phyloP scores from a whole-genome alignment of 164 flowering plant species.

The Echeveria elegans region DNA sequence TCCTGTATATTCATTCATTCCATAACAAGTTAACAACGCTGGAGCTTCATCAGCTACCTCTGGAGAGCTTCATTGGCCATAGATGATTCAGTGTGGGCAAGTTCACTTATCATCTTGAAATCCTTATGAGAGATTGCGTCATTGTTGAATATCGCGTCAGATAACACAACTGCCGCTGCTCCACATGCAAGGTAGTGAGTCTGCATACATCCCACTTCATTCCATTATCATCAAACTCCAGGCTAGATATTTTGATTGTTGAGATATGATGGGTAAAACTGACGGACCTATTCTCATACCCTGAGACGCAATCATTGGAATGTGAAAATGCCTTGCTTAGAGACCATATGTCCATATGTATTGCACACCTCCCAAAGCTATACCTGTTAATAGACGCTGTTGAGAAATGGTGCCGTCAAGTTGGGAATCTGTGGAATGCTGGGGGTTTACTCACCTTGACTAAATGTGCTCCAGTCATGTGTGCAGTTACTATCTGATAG shows the following conservation, averaged over 20 bases:
- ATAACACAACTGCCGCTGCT: slow-evolving; percentile 66
- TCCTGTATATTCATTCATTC: neutral
- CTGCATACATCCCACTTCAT: too few relatives aligned
- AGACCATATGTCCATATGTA: slow-evolving; percentile 46
- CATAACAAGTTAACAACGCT: neutral
- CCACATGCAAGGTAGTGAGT: slow-evolving; percentile 47
- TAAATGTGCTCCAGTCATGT: slow-evolving; percentile 38
- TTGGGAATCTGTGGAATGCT: neutral
- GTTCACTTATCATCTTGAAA: slow-evolving; percentile 32
- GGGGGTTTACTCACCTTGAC: slow-evolving; percentile 37
- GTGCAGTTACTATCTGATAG: slow-evolving; percentile 37
- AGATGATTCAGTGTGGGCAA: slow-evolving; percentile 35
- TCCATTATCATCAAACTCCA: neutral
- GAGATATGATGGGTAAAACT: neutral
- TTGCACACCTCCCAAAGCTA: slow-evolving; percentile 42
- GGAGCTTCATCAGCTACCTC: slow-evolving; percentile 15
- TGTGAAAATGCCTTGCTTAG: slow-evolving; percentile 43
- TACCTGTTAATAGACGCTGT: slow-evolving; percentile 24
- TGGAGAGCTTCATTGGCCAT: slow-evolving; percentile 32
- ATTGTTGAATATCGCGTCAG: slow-evolving; percentile 70
- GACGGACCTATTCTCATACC: slow-evolving; percentile 39
- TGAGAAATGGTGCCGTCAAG: neutral
- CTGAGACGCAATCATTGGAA: slow-evolving; percentile 55
- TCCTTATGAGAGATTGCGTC: slow-evolving; percentile 39
- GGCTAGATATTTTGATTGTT: neutral